Evolutionary conservation across 2,329 filamentous ascomycete genomes (phyloP).

Genomic region (Penicillium digitatum): DNA sequence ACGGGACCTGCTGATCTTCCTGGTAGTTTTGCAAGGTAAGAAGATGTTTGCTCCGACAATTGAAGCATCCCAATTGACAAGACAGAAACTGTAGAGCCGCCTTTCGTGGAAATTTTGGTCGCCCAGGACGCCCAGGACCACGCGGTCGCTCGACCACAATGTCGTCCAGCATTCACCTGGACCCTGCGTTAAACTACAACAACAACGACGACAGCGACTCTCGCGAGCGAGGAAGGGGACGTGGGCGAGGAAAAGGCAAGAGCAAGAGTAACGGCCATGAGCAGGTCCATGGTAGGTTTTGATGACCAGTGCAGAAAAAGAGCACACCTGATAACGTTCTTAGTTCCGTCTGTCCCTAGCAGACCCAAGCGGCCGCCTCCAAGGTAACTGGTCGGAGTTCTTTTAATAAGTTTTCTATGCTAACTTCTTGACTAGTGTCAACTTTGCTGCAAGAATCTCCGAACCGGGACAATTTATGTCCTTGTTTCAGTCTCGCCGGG

Average conservation of each 20-base stretch:
- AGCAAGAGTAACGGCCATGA: background rate
- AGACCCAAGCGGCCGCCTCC: background rate
- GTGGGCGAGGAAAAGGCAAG: background rate
- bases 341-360: background rate
- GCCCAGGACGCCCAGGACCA: background rate
- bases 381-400: background rate
- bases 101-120: background rate
- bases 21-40: background rate
- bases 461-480: background rate
- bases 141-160: background rate
- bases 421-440: background rate
- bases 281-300: background rate
- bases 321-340: background rate
- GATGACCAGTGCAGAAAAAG: background rate
- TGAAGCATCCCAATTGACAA: background rate
- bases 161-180: background rate
- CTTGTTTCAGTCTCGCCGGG: background rate
- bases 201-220: background rate
- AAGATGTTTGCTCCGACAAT: background rate
- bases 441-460: background rate
- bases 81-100: background rate
- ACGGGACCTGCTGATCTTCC: background rate
- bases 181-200: constrained; percentile 1
- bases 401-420: background rate
- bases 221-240: background rate